phyloP scores from a whole-genome alignment of 2,329 filamentous ascomycete species.

The Escovopsis weberi region DNA sequence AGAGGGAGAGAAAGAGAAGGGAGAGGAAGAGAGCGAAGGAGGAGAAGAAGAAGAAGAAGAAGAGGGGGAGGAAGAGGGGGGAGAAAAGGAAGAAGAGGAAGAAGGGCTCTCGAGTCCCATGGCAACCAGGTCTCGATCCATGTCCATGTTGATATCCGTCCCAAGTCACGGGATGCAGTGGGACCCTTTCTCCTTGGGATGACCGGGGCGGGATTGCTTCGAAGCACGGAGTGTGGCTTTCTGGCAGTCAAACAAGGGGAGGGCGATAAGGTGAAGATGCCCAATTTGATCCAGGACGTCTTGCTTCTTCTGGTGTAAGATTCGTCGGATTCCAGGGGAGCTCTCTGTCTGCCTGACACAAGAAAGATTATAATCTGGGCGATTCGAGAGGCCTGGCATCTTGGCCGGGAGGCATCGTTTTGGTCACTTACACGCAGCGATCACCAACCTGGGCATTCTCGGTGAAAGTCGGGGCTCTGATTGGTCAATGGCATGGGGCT shows the following conservation, averaged over 20 bases:
- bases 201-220: slow-evolving; percentile 20
- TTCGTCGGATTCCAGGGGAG: slow-evolving; percentile 21
- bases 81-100: slow-evolving; percentile 21
- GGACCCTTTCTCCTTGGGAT: slow-evolving; percentile 14
- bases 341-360: slow-evolving; percentile 22
- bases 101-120: slow-evolving; percentile 22
- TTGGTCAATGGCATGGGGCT: slow-evolving; percentile 12
- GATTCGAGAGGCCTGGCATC: slow-evolving; percentile 14
- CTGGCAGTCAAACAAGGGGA: slow-evolving; percentile 15
- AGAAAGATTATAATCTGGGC: slow-evolving; percentile 24
- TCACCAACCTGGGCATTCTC: slow-evolving; percentile 18
- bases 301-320: slow-evolving; percentile 22
- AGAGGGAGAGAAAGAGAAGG: slow-evolving; percentile 12
- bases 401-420: slow-evolving; percentile 10
- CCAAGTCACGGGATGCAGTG: slow-evolving; percentile 28
- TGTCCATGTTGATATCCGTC: slow-evolving; percentile 26
- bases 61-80: no score
- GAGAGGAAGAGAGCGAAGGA: slow-evolving; percentile 22
- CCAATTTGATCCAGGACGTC: slow-evolving; percentile 19
- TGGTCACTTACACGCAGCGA: slow-evolving; percentile 21
- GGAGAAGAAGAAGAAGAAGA: slow-evolving; percentile 8
- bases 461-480: slow-evolving; percentile 15
- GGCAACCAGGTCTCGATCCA: slow-evolving; percentile 19
- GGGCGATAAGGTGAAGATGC: slow-evolving; percentile 25
- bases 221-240: background rate